Evolutionary conservation across 139 green algal species (phyloP).

Genomic region (Tetratostichococcus sp.): DNA sequence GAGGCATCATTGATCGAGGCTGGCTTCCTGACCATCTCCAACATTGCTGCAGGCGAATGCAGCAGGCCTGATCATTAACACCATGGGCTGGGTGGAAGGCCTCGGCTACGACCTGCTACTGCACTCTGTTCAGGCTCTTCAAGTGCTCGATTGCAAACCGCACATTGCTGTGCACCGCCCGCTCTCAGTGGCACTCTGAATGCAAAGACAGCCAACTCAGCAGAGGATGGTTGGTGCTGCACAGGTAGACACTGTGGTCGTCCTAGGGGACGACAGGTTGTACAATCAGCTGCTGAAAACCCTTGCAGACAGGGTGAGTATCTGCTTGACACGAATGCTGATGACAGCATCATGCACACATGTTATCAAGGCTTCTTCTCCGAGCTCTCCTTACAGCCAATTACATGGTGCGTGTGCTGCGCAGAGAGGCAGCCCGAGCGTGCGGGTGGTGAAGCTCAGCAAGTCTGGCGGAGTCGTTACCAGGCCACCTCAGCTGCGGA

Average conservation of each 20-base stretch:
- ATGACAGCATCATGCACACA: too few species aligned
- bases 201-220: too few species aligned
- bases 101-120: conserved; percentile 89
- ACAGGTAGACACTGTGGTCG: conserved; percentile 74
- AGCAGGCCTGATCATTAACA: conserved; percentile 86
- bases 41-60: conserved; percentile 32
- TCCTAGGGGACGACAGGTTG: conserved; percentile 87
- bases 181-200: too few species aligned
- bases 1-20: too few species aligned
- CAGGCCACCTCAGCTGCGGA: conserved; percentile 49
- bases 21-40: too few species aligned
- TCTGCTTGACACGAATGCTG: neutral
- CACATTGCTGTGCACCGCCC: conserved; percentile 10
- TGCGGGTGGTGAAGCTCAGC: conserved; percentile 67
- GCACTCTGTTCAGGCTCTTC: conserved; percentile 58
- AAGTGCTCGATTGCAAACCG: conserved; percentile 12
- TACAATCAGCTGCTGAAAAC: conserved; percentile 52
- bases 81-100: conserved; percentile 88
- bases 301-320: neutral
- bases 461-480: conserved; percentile 82
- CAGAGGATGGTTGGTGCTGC: too few species aligned
- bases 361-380: too few species aligned
- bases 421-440: neutral
- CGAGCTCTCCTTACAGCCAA: neutral
- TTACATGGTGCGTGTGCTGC: neutral